A percentile compares a stretch with the other conserved stretches of the same genome.
phyloP scores from a whole-genome alignment of 2,329 filamentous ascomycete species.

The Fonsecaea pedrosoi region DNA sequence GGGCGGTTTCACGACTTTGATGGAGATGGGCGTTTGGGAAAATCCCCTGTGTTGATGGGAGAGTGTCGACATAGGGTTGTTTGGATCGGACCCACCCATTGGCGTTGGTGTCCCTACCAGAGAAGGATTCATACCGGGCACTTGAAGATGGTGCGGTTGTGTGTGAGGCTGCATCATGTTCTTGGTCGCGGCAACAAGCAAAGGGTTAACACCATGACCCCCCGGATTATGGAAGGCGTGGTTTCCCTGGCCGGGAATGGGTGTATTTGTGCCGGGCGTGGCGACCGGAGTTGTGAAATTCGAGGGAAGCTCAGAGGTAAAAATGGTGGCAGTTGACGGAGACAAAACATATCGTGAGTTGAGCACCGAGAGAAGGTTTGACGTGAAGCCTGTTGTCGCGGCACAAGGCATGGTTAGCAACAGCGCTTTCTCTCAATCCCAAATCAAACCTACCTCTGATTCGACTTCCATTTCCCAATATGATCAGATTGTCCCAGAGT shows the following conservation, averaged over 20 bases:
- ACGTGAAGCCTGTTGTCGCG: constrained; percentile 73
- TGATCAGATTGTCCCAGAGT: constrained; percentile 90
- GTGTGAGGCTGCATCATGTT: constrained; percentile 48
- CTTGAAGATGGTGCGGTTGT: constrained; percentile 47
- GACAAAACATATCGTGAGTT: constrained; percentile 85
- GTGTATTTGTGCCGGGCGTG: constrained; percentile 90
- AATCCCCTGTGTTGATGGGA: constrained; percentile 66
- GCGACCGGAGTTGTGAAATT: constrained; percentile 89
- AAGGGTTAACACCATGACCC: constrained; percentile 76
- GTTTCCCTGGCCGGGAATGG: constrained; percentile 56
- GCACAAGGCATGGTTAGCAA: constrained; percentile 52
- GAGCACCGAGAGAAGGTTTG: constrained; percentile 82
- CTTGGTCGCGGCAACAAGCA: constrained; percentile 83
- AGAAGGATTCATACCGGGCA: constrained; percentile 46
- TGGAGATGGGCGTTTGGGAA: constrained; percentile 79
- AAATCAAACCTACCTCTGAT: constrained; percentile 58
- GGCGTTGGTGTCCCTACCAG: constrained; percentile 39
- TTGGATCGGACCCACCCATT: constrained; percentile 24
- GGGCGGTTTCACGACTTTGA: constrained; percentile 78
- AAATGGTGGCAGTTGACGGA: constrained; percentile 91
- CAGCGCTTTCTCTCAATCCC: constrained; percentile 6
- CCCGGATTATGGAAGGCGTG: constrained; percentile 63
- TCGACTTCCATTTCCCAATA: constrained; percentile 84
- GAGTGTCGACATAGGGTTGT: background rate
- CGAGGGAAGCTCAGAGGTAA: constrained; percentile 94